Evolutionary conservation across 352 stramenopile species (phyloP).

Genomic region (Pythium sp.): DNA sequence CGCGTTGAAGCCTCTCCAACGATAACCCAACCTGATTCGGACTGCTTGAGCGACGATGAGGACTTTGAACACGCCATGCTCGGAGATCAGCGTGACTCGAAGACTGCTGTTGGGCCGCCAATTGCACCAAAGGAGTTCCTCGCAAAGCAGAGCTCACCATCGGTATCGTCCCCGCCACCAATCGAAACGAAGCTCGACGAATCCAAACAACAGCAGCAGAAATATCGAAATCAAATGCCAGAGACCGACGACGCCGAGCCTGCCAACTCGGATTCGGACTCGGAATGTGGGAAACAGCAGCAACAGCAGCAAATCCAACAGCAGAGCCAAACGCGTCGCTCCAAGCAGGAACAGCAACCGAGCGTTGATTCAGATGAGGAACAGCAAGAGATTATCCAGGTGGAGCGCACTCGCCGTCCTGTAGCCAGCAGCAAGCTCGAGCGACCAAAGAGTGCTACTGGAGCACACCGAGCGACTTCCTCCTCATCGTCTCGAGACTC

Average conservation of each 20-base stretch:
- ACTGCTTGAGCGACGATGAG: slow-evolving; percentile 16
- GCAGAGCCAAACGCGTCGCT: slow-evolving; percentile 17
- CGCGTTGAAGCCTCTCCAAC: slow-evolving; percentile 1
- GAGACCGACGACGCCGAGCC: slow-evolving; percentile 37
- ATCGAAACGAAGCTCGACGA: too few relatives aligned
- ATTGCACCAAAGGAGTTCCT: slow-evolving; percentile 17
- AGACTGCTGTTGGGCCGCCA: not conserved
- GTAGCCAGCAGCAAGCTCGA: slow-evolving; percentile 28
- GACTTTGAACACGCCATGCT: slow-evolving; percentile 17
- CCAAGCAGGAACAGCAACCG: slow-evolving; percentile 17
- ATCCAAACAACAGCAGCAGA: slow-evolving; percentile 9
- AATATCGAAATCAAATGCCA: slow-evolving; percentile 22
- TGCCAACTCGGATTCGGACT: slow-evolving; percentile 29
- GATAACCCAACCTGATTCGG: slow-evolving; percentile 4
- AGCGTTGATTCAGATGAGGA: slow-evolving; percentile 37
- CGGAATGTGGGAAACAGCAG: not conserved
- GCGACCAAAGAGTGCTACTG: slow-evolving; percentile 43
- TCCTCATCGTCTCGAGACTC: slow-evolving; percentile 19
- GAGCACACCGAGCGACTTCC: slow-evolving; percentile 15
- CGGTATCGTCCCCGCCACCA: not conserved
- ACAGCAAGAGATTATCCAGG: slow-evolving; percentile 39
- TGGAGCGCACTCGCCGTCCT: slow-evolving; percentile 31
- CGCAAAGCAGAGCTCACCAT: not conserved
- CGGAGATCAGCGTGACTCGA: not conserved
- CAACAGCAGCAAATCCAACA: slow-evolving; percentile 13